Percentiles rank a stretch among this genome's conserved stretches.
Conservation (phyloP, 257 asterid species). For the Knoxia roxburghii region DNA sequence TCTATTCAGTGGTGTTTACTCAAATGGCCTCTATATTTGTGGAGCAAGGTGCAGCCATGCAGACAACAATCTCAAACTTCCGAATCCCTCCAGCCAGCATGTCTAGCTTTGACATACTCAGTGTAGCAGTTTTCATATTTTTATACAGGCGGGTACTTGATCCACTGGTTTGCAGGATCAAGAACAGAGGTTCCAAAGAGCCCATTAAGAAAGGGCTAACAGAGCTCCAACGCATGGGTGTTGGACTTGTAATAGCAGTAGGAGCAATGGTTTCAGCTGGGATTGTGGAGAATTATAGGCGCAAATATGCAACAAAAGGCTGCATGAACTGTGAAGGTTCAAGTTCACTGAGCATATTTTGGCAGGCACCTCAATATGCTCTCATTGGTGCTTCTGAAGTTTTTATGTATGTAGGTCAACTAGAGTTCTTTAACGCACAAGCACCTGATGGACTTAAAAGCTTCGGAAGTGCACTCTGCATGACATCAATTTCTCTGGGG, state of each 20-base stretch:
- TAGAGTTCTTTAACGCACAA: conserved; percentile 86
- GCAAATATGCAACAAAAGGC: conserved; percentile 51
- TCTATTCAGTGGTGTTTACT: conserved; percentile 87
- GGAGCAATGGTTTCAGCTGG: conserved; percentile 82
- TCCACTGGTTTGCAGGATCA: conserved; percentile 43
- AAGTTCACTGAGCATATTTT: conserved; percentile 78
- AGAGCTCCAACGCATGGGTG: conserved; percentile 92
- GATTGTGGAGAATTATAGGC: conserved; percentile 65
- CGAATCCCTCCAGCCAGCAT: conserved; percentile 89
- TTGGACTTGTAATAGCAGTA: conserved; percentile 70
- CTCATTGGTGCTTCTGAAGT: conserved; percentile 89
- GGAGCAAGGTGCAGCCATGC: conserved; percentile 95
- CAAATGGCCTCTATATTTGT: conserved; percentile 98
- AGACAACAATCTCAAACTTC: conserved; percentile 51
- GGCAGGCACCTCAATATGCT: conserved; percentile 93
- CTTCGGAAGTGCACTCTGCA: conserved; percentile 91
- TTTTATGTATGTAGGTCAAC: conserved; percentile 87
- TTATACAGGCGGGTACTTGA: conserved; percentile 61
- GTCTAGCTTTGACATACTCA: conserved; percentile 87
- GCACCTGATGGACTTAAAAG: conserved; percentile 91
- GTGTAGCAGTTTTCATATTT: conserved; percentile 80
- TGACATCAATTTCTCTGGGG: conserved; percentile 92
- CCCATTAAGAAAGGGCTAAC: conserved; percentile 66
- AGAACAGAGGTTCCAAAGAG: conserved; percentile 29
- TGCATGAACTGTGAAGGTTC: conserved; percentile 73